Evolutionary conservation across 2,329 filamentous ascomycete genomes (phyloP).

Genomic region (Fusarium bactridioides): DNA sequence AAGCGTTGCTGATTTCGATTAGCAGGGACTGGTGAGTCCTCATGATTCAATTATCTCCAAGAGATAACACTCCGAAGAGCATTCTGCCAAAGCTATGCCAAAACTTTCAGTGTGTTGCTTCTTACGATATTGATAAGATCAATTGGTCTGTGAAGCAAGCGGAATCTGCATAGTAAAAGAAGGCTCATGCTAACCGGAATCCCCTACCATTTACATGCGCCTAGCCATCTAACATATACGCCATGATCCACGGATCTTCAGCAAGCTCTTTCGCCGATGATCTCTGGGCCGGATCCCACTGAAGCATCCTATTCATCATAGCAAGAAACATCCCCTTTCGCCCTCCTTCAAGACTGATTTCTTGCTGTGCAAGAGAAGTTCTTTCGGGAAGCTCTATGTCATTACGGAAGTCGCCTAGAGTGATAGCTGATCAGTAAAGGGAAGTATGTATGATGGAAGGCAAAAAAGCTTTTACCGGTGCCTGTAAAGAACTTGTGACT

Average conservation of each 20-base stretch:
- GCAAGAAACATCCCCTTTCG: slow-evolving; percentile 43
- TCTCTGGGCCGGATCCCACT: slow-evolving; percentile 47
- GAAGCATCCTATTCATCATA: slow-evolving; percentile 49
- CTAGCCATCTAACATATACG: not conserved
- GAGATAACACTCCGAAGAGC: too few relatives aligned
- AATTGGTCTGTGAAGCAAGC: too few relatives aligned
- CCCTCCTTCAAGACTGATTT: slow-evolving; percentile 47
- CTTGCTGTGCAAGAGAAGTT: slow-evolving; percentile 47
- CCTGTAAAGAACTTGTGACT: slow-evolving; percentile 51
- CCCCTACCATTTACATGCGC: too few relatives aligned
- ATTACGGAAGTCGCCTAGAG: slow-evolving; percentile 20
- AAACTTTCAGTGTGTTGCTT: too few relatives aligned
- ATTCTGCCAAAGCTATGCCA: too few relatives aligned
- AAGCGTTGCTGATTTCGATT: too few relatives aligned
- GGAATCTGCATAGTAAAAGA: too few relatives aligned
- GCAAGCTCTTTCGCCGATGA: slow-evolving; percentile 42
- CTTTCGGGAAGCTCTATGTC: slow-evolving; percentile 31
- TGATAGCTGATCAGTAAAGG: rapidly evolving
- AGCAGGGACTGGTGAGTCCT: too few relatives aligned
- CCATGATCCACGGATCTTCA: slow-evolving; percentile 43
- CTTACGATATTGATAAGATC: too few relatives aligned
- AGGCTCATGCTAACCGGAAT: too few relatives aligned
- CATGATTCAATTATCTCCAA: rapidly evolving
- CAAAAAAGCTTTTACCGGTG: slow-evolving; percentile 37
- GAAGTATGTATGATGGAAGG: too few relatives aligned